Evolutionary conservation across 2,329 filamentous ascomycete species (phyloP).

Genomic region (Colletotrichum plurivorum): DNA sequence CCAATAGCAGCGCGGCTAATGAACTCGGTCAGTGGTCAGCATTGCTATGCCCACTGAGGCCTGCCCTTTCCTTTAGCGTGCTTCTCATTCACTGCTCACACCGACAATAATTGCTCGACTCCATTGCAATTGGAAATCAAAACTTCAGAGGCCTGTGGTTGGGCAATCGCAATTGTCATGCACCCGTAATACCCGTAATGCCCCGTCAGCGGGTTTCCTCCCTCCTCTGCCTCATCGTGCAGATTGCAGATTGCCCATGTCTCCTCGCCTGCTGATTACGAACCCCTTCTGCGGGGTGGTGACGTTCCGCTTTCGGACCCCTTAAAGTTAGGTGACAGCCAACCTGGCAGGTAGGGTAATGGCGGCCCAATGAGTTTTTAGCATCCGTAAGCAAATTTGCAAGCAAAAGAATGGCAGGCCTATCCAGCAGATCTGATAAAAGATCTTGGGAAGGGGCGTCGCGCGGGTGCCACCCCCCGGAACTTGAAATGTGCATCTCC

Average conservation of each 20-base stretch:
- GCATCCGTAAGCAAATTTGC: constrained; percentile 25
- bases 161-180: constrained; percentile 13
- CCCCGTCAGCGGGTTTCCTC: constrained; percentile 25
- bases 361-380: constrained; percentile 5
- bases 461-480: neutral
- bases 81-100: neutral
- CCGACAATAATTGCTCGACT: neutral
- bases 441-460: neutral
- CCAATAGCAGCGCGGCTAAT: constrained; percentile 24
- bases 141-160: constrained; percentile 10
- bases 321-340: neutral
- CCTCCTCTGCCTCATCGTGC: neutral
- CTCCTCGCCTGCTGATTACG: neutral
- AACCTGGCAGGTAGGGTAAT: neutral
- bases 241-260: neutral
- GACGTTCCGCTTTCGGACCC: constrained; percentile 38
- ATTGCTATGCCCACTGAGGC: constrained; percentile 14
- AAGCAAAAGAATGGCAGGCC: neutral
- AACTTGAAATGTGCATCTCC: constrained; percentile 22
- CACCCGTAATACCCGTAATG: constrained; percentile 12
- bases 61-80: neutral
- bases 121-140: constrained; percentile 16
- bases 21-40: constrained; percentile 17
- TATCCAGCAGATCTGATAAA: constrained; percentile 18
- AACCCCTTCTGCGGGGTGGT: neutral